Base-by-base conservation (phyloP, 2,329 filamentous ascomycete genomes). In the Neopestalotiopsis clavispora region DNA sequence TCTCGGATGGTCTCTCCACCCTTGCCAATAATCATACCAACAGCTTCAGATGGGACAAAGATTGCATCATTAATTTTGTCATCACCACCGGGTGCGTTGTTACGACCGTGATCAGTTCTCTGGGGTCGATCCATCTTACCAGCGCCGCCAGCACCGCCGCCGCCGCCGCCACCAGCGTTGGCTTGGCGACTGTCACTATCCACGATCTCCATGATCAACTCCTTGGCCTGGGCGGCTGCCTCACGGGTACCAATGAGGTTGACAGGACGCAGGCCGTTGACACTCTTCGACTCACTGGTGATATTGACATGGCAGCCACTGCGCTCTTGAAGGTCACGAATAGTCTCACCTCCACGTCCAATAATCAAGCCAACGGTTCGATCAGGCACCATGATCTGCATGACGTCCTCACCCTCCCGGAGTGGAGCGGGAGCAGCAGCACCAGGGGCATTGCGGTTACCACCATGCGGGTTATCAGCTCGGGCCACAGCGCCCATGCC, bases 271-370 rank as follows among this genome's bases (percentile, higher is more conserved):
- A 97, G 85, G 59, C 94, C 94, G 77, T 97, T 97, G 73, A 97
- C 89, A 77, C 94, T 97, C 86, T 97, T 97, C 73, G 94, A 94
- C 82, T 97, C 94, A 75, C 93, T 93, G 56, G 97, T 93, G 76
- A 97, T 97, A 80, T 97, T 97, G 79, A 97, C 94, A 80, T 97
- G 95, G 79, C 94, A 97, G n/a, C 93, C 93, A 75, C 93, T 96
- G 71, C 93, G 88, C 79, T 97, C 94, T 81, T 97, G 95, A 30
- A 97, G 85, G 78, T 97, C 94, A 76, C 94, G 91, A 75, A 97
- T 97, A 1, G 94, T 97, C 82, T 97, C 94, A 69, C 94, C 94
- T 56, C 94, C 94, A 73, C 94, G 92, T n/a, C 94, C 94, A 77
- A 97, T 97, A 74, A 97, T 97, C 60, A 97, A 85, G 65, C 94